A percentile compares a stretch with the other conserved stretches of the same genome.
Conservation (phyloP, 1,284 basidiomycete species). For the Mycosarcoma mackinlayi region DNA sequence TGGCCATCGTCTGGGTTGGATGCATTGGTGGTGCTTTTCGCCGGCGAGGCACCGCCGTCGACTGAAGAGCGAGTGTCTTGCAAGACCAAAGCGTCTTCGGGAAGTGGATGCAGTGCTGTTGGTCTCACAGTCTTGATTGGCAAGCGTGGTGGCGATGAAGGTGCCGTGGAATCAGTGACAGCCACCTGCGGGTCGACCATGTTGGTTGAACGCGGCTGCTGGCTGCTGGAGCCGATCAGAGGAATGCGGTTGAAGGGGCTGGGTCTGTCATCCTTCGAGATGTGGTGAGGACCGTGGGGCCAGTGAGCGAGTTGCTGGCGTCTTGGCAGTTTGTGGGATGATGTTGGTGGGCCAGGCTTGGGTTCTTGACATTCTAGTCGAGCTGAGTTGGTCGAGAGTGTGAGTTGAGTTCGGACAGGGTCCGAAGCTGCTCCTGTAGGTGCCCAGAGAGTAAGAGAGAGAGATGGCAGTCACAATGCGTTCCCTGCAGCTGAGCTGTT, state of each 20-base stretch:
- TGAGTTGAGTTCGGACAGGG: too few relatives aligned
- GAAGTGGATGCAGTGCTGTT: conserved; percentile 35
- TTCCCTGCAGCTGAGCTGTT: too few relatives aligned
- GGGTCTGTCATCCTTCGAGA: neutral
- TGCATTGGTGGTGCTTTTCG: neutral
- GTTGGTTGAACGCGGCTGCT: neutral
- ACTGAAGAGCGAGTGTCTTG: conserved; percentile 37
- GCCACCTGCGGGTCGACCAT: neutral
- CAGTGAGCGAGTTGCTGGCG: neutral
- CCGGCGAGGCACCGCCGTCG: conserved; percentile 5
- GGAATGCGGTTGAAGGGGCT: neutral
- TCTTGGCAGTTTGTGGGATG: neutral
- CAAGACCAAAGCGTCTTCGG: conserved; percentile 27
- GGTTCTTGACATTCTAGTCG: too few relatives aligned
- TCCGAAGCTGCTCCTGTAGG: too few relatives aligned
- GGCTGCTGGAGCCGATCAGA: neutral
- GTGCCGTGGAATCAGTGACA: neutral
- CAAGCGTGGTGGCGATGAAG: conserved; percentile 3
- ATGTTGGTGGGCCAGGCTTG: too few relatives aligned
- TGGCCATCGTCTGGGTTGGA: neutral
- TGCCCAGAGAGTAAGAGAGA: too few relatives aligned
- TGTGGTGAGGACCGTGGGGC: neutral
- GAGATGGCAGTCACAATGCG: too few relatives aligned
- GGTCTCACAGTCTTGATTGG: conserved; percentile 17
- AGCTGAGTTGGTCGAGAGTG: too few relatives aligned